Evolutionary conservation across 2,329 filamentous ascomycete species (phyloP).

Genomic region (Colletotrichum sp.): DNA sequence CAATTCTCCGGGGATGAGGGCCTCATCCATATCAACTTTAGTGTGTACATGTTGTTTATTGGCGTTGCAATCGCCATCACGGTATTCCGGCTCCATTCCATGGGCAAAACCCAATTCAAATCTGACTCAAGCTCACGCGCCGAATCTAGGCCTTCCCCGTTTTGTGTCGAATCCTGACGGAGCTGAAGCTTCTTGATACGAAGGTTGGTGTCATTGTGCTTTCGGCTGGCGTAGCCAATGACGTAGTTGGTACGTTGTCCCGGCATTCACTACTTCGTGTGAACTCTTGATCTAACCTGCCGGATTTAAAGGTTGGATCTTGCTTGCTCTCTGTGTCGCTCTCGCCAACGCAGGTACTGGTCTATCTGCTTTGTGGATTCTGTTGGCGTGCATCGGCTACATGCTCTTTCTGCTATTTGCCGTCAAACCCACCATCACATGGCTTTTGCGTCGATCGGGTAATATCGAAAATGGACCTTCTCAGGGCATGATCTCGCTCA

Average conservation of each 20-base stretch:
- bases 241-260: constrained; percentile 65
- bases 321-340: constrained; percentile 91
- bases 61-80: constrained; percentile 95
- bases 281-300: constrained; percentile 51
- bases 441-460: constrained; percentile 73
- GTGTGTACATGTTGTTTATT: constrained; percentile 73
- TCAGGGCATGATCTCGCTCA: constrained; percentile 83
- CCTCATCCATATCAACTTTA: constrained; percentile 50
- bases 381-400: constrained; percentile 78
- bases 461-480: constrained; percentile 88
- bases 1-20: constrained; percentile 62
- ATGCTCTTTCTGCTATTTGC: constrained; percentile 75
- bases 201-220: constrained; percentile 87
- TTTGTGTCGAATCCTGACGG: constrained; percentile 89
- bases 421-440: constrained; percentile 77
- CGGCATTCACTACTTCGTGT: constrained; percentile 62
- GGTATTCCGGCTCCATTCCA: background rate
- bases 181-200: constrained; percentile 83
- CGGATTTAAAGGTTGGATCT: constrained; percentile 65
- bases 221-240: constrained; percentile 90
- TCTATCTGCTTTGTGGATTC: constrained; percentile 81
- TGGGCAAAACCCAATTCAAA: too few relatives aligned
- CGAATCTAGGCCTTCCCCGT: constrained; percentile 72
- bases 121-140: background rate
- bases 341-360: constrained; percentile 88